Base-by-base conservation (phyloP, 2,329 filamentous ascomycete genomes). In the Magnaporthales sp. region DNA sequence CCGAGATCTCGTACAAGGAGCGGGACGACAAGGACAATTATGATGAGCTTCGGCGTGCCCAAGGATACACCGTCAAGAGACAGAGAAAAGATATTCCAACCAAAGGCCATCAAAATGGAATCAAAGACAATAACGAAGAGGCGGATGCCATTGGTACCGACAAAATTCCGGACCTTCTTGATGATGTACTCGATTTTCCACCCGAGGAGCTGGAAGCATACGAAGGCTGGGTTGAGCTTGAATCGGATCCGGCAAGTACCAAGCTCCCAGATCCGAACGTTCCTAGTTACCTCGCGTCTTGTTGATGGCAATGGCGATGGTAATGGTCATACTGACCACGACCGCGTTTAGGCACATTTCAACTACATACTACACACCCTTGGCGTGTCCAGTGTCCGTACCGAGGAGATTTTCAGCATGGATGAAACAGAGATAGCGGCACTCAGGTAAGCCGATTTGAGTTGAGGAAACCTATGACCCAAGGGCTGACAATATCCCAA, bases 301-400 rank as follows among this genome's bases (percentile, higher is more conserved):
- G 13, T 4, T 26, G 19, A 29, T 26, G 58, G 13, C 38, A 7
- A 51, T 51, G 22, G 26, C 8, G 26, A 60, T 46, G 38, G 19
- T n/a, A 19, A n/a, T 19, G 19, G 56, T 24, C 51, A 4, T 24
- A 15, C 62, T 64, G 63, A 64, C 63, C 9, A 26, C 29, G n/a
- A 24, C 4, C 27, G 3, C 8, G n/a, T n/a, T 1, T 68, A 93
- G 91, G 89, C 86, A 30, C 89, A 93, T 72, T 97, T 98, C 80
- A 95, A 93, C 72, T 86, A 88, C 54, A 94, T 98, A 75, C 81
- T 98, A 3, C 84, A 85, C 38, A 88, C 93, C 63, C 87, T 95
- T 68, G 93, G 93, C 26, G 90, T 95, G 4, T 80, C 84, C 67
- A 86, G 88, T 65, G 84, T 93, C 68, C 90, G 88, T 70, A 85